Evolutionary conservation across 495 filamentous ascomycete genomes (phyloP), one percentile per base, ranked within the genome.

Genomic region (Pyrenopolyporus hunteri): DNA sequence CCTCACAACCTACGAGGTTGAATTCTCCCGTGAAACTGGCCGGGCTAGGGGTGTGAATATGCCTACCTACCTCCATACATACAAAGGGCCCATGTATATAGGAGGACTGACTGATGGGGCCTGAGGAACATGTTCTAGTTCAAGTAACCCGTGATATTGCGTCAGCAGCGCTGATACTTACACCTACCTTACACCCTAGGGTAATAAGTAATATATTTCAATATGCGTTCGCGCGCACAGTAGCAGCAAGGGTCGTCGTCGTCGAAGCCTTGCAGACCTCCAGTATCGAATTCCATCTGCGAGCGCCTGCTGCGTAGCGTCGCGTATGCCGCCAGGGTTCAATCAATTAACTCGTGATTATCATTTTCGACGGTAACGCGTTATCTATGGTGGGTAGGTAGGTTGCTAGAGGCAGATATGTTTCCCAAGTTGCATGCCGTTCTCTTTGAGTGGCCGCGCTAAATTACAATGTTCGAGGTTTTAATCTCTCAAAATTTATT

Each of bases 261-360:
- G 43, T 55, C 22, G 49, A 60, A 59, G 56, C 56, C 49, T 59
- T 56, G 36, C 37, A 65, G 62, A 44, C 36, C 55, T 56, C 49
- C 62, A 64, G 48, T 49, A 64, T 42, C 28, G 54, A 40, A 57
- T 45, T 33, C 44, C 35, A 60, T 66, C 53, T 26, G 46, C 28
- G 32, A 42, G 37, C 36, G 32, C 50, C 57, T 61, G 26, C 55
- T 50, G 43, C 56, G 44, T 31, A 44, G 29, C 40, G 36, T 46
- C 40, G 37, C 47, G 52, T 40, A 66, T 48, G 28, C 20, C 47
- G 29, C 29, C 33, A 17, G 20, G n/a, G 32, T 31, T 5, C 42
- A 49, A 64, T 54, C 5, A 42, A 36, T 36, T 48, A 58, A 28
- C 52, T 58, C 44, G 48, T 32, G 29, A 58, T 25, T 29, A 40